These are phyloP conservation scores for Brassica nigra DNA, from an alignment of 345 rosid genomes.

Conservation along the genomic window DNA sequence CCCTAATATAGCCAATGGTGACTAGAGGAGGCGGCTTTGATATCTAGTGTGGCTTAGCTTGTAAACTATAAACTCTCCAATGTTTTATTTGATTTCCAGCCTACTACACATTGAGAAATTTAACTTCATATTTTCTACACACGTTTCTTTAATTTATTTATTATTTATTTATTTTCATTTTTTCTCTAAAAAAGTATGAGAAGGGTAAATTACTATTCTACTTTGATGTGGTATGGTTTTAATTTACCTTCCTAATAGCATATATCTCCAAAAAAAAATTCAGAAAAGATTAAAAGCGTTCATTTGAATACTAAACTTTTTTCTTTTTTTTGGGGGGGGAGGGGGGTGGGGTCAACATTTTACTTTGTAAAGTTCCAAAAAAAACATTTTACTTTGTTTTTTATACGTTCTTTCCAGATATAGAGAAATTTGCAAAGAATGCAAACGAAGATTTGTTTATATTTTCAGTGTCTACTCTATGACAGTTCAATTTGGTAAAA, in stretches of 20 bases:
- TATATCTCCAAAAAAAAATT: too few relatives aligned
- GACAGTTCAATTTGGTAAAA: too few relatives aligned
- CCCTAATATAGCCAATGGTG: not conserved
- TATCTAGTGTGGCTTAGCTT: not conserved
- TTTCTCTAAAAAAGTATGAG: not conserved
- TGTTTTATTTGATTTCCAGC: not conserved
- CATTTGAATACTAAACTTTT: too few relatives aligned
- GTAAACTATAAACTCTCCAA: conserved; percentile 9
- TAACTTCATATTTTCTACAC: not conserved
- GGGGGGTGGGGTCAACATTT: too few relatives aligned
- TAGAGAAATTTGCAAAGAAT: not conserved
- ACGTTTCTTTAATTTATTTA: not conserved
- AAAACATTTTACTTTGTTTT: not conserved
- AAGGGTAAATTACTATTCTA: not conserved
- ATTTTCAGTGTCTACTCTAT: not conserved
- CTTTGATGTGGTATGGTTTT: not conserved
- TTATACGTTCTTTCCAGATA: not conserved
- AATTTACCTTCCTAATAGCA: not conserved
- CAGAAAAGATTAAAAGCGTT: too few relatives aligned
- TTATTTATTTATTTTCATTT: not conserved
- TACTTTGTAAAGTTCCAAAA: too few relatives aligned
- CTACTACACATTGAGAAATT: not conserved
- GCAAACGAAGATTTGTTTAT: not conserved
- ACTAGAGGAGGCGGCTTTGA: not conserved
- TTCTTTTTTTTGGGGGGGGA: too few relatives aligned